Conservation (phyloP, 2,329 filamentous ascomycete species). For the Fusarium transvaalense region DNA sequence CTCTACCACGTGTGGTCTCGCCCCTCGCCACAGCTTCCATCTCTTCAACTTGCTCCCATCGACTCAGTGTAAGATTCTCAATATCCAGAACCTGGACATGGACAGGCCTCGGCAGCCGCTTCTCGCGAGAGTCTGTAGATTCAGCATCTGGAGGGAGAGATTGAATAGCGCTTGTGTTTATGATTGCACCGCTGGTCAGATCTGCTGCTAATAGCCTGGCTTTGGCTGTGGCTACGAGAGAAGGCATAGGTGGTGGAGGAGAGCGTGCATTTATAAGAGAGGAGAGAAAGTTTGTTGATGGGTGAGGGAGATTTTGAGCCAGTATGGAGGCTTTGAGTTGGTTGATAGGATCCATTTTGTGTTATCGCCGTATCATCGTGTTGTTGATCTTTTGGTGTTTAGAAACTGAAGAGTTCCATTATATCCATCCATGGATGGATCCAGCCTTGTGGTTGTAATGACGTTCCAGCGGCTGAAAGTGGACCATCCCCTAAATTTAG, state of each 20-base stretch:
- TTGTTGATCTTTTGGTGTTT: slow-evolving; percentile 22
- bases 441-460: slow-evolving; percentile 43
- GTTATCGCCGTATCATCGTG: slow-evolving; percentile 16
- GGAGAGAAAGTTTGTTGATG: slow-evolving; percentile 71
- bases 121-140: slow-evolving; percentile 66
- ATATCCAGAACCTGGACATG: slow-evolving; percentile 88
- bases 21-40: slow-evolving; percentile 80
- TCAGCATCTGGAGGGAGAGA: slow-evolving; percentile 67
- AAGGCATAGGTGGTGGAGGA: slow-evolving; percentile 72
- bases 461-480: slow-evolving; percentile 44
- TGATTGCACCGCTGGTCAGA: slow-evolving; percentile 67
- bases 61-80: slow-evolving; percentile 82
- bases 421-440: not conserved
- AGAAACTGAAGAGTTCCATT: slow-evolving; percentile 6
- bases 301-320: slow-evolving; percentile 65
- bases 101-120: slow-evolving; percentile 70
- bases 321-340: slow-evolving; percentile 67
- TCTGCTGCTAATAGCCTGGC: slow-evolving; percentile 84
- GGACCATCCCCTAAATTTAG: slow-evolving; percentile 41
- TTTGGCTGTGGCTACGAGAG: slow-evolving; percentile 81
- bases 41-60: slow-evolving; percentile 89
- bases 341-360: slow-evolving; percentile 51
- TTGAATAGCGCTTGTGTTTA: slow-evolving; percentile 57
- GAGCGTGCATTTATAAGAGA: slow-evolving; percentile 69
- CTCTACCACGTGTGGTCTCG: slow-evolving; percentile 79